These are phyloP conservation scores for Phytophthora tentaculata DNA, from an alignment of 352 stramenopile genomes.

Conservation along the genomic window DNA sequence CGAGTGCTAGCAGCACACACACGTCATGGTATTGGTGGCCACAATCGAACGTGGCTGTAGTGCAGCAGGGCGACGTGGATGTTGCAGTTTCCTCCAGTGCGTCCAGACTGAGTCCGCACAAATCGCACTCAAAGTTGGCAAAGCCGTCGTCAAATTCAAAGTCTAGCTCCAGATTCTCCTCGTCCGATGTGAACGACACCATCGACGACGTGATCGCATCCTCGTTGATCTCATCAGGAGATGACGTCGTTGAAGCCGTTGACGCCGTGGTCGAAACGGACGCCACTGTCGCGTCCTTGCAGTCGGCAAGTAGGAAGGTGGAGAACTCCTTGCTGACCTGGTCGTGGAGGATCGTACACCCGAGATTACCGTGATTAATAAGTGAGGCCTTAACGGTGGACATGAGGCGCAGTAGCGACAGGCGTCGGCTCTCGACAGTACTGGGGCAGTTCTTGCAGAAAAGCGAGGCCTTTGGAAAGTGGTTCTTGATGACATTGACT, in stretches of 20 bases:
- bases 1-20: constrained; percentile 35
- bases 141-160: constrained; percentile 36
- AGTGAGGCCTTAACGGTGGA: constrained; percentile 35
- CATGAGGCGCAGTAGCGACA: constrained; percentile 34
- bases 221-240: constrained; percentile 7
- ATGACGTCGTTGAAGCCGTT: constrained; percentile 16
- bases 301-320: constrained; percentile 34
- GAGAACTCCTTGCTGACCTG: constrained; percentile 39
- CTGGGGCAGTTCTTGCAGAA: constrained; percentile 43
- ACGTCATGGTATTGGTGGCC: constrained; percentile 45
- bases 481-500: constrained; percentile 52
- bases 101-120: constrained; percentile 36
- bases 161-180: constrained; percentile 36
- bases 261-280: constrained; percentile 12
- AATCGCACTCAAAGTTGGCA: constrained; percentile 27
- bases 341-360: constrained; percentile 32
- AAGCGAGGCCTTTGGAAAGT: constrained; percentile 53
- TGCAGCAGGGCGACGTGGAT: constrained; percentile 28
- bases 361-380: constrained; percentile 39
- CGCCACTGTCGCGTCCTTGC: constrained; percentile 18
- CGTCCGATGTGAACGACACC: constrained; percentile 39
- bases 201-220: constrained; percentile 30
- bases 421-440: constrained; percentile 36
- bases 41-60: constrained; percentile 40
- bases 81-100: constrained; percentile 18